Evolutionary conservation across 495 filamentous ascomycete genomes (phyloP).

Genomic region (Trichoderma asperelloides): DNA sequence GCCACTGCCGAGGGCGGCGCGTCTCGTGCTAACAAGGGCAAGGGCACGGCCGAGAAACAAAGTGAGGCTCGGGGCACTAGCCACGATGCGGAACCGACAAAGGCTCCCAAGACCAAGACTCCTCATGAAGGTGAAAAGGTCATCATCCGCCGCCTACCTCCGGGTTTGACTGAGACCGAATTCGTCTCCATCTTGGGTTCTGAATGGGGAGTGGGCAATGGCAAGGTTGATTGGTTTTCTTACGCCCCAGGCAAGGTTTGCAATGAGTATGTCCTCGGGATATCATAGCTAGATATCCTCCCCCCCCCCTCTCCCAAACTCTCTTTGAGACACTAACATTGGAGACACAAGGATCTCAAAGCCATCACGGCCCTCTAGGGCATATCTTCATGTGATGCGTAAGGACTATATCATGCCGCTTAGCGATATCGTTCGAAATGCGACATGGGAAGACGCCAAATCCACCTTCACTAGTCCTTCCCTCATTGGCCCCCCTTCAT

Average conservation of each 20-base stretch:
- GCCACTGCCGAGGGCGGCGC: neutral
- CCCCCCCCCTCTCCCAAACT: neutral
- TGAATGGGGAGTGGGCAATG: constrained; percentile 69
- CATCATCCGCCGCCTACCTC: constrained; percentile 75
- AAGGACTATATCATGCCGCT: constrained; percentile 51
- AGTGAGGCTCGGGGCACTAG: neutral
- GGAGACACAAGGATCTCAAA: constrained; percentile 54
- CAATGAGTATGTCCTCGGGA: constrained; percentile 57
- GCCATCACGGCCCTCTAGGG: constrained; percentile 64
- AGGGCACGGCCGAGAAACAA: neutral
- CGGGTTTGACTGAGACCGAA: constrained; percentile 72
- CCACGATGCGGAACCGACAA: constrained; percentile 40
- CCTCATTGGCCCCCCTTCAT: constrained; percentile 60
- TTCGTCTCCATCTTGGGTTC: constrained; percentile 66
- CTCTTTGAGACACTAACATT: neutral
- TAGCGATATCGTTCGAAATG: constrained; percentile 54
- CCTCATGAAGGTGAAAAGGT: constrained; percentile 67
- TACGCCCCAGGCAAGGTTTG: constrained; percentile 80
- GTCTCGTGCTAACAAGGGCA: neutral
- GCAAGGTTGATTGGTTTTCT: constrained; percentile 73
- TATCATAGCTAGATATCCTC: neutral
- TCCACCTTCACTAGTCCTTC: constrained; percentile 57
- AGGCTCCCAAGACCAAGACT: constrained; percentile 43
- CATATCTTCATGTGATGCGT: constrained; percentile 65
- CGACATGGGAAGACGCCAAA: constrained; percentile 64